Evolutionary conservation across 208 protist genomes (phyloP), one percentile per base, ranked within the genome.

Genomic region (Balamuthia mandrillaris): DNA sequence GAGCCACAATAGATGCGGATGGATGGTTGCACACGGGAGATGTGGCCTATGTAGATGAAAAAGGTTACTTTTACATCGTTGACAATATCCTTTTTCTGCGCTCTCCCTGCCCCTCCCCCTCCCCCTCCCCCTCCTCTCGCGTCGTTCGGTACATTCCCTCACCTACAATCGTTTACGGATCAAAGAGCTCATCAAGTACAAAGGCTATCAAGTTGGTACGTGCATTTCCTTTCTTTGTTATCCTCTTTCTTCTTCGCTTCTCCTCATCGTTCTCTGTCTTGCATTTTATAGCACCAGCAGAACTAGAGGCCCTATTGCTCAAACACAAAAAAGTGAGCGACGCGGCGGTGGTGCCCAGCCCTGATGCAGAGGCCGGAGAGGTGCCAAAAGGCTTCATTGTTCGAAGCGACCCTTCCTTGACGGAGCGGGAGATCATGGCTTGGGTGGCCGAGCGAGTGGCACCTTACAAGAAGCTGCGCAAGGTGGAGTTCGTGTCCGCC

Each of bases 181-280:
- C 68, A 78, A 78, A 44, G 68, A 78, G 49, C 68, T 75, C 16
- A 75, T 75, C 44, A 74, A 74, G 41, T 74, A 42, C 63, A 74
- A 74, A 27, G 68, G 68, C 21, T 61, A 56, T 7, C 68, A 78
- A 61, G 68, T 78, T 18, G 47, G 47, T 54, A 24, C 47, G 47
- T 54, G 18, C 47, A 14, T 54, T 21, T 54, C 47, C 16, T n/a
- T n/a, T n/a, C n/a, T n/a, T n/a, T n/a, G n/a, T n/a, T n/a, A n/a
- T n/a, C n/a, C n/a, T n/a, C n/a, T n/a, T n/a, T n/a, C n/a, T n/a
- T n/a, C n/a, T n/a, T n/a, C n/a, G n/a, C n/a, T n/a, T n/a, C n/a
- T n/a, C n/a, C n/a, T n/a, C n/a, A n/a, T n/a, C n/a, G n/a, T n/a
- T n/a, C n/a, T n/a, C n/a, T n/a, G n/a, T n/a, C n/a, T 14, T 54